Evolutionary conservation across 192 early-diverging fungal genomes (phyloP), one percentile per base, ranked within the genome.

Genomic region (Umbelopsis sp.): DNA sequence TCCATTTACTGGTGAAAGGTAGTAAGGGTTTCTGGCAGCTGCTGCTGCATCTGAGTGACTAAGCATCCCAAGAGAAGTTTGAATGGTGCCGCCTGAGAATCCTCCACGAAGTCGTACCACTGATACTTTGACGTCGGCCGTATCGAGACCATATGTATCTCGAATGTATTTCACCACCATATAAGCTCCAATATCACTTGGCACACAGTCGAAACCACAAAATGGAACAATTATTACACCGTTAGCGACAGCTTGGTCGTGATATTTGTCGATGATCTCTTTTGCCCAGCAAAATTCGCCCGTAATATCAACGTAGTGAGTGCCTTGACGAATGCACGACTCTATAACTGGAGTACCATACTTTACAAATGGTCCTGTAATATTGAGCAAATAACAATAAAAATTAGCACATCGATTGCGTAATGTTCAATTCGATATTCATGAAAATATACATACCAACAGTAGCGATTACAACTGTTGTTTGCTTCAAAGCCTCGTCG

Each of bases 181-280:
- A 49, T 90, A 86, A 22, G 89, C 83, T 21, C 93, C 92, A 12
- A 97, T 72, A 71, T 97, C 95, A 16, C 91, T 92, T 2, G 95
- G 95, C 2, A 98, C 87, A 25, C 92, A 93, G 74, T 98, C 96
- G 75, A 96, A 98, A 4, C 95, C 96, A 73, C 92, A 95, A 41
- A 85, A 69, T 21, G 93, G 89, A 3, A 94, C 89, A 61, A 98
- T 88, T n/a, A 89, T 80, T 8, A 89, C 86, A 35, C 86, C 83
- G 37, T 86, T 89, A 20, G 72, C 78, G 21, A 76, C 73, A 1
- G 96, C 96, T 52, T 81, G 37, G 3, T 89, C 84, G 53, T 93
- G 87, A 66, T 90, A 89, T 53, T 86, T 80, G 58, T 86, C 71
- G 64, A 91, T 87, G 69, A 95, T 86, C 11, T 84, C 66, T 47